Percentiles rank a stretch among this genome's conserved stretches.
These are phyloP conservation scores for Mortierella sp. DNA, from an alignment of 371 early-diverging fungal genomes.

Conservation along the genomic window DNA sequence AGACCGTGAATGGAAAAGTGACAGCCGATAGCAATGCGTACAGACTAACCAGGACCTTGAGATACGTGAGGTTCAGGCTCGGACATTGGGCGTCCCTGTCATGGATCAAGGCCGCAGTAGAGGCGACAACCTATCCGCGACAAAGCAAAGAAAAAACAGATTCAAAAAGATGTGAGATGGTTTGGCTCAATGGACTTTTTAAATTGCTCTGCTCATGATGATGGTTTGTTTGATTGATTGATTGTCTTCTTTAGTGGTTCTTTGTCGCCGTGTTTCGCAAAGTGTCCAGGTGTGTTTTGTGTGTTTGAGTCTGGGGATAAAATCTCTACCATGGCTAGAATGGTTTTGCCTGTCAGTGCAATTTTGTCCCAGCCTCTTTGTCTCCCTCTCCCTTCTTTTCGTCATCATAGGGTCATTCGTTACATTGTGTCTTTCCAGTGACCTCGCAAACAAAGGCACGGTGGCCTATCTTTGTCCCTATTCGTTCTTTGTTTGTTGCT, in stretches of 20 bases:
- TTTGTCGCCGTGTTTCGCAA: not conserved
- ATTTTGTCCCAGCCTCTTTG: not conserved
- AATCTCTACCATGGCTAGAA: not conserved
- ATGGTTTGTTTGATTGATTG: not conserved
- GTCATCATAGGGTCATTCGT: conserved; percentile 14
- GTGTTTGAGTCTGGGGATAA: not conserved
- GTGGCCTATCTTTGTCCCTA: not conserved
- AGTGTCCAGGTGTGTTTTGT: not conserved
- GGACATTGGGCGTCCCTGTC: conserved; percentile 25
- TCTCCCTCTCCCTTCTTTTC: not conserved
- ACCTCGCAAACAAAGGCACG: not conserved
- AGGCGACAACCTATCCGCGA: conserved; percentile 31
- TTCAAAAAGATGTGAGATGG: not conserved
- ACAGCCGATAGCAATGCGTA: conserved; percentile 27
- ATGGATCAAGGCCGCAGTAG: conserved; percentile 29
- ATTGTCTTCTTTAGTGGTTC: not conserved
- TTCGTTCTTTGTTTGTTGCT: not conserved
- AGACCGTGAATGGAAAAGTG: conserved; percentile 35
- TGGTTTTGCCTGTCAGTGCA: not conserved
- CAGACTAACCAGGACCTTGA: conserved; percentile 39
- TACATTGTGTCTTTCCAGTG: not conserved
- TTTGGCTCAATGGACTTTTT: not conserved
- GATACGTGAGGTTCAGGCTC: conserved; percentile 8
- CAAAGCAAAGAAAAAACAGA: not conserved
- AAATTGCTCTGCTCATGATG: not conserved